Evolutionary conservation across 1,284 basidiomycete species (phyloP), one percentile per base, ranked within the genome.

Genomic region (Cryptococcus sp.): DNA sequence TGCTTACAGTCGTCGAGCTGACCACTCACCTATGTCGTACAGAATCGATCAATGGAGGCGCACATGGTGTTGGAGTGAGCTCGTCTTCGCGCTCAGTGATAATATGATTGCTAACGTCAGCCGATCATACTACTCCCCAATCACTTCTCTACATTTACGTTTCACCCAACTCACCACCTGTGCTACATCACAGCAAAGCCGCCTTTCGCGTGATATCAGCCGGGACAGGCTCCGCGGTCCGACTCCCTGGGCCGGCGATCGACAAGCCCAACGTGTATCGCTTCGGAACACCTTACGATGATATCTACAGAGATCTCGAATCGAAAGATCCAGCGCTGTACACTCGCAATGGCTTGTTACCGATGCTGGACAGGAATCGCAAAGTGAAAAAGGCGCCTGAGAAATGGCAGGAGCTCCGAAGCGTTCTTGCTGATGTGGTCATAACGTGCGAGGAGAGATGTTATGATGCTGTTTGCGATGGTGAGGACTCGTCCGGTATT

Each of bases 41-140:
- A 99, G 91, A 99, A 99, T 76, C 88, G 96, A 38, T 98, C 94
- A 1, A 99, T 99, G 96, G 95, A 98, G 77, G 96, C 93, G 0
- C 96, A 99, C 75, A 85, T 88, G 69, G 91, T 96, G 11, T 80
- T 99, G 45, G 81, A 88, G 89, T 94, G 68, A 79, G 90, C 84
- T 34, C 45, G 22, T 48, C 41, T 52, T 26, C 43, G 25, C n/a
- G n/a, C n/a, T 23, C 23, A 46, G 5, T 5, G 50, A 20, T 20
- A 10, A 11, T 22, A 11, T 48, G 16, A 8, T 29, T 7, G 20
- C 5, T 16, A 15, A n/a, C 23, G 5, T 51, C 13, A 16, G 26
- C 26, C 13, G 25, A 50, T 25, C 37, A 26, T n/a, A 40, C 19
- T 16, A 39, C 8, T 41, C 37, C 5, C 23, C 15, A 40, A 22